A percentile compares a stretch with the other conserved stretches of the same genome.
phyloP scores from a whole-genome alignment of 192 early-diverging fungal species.

The Cetraspora pellucida region DNA sequence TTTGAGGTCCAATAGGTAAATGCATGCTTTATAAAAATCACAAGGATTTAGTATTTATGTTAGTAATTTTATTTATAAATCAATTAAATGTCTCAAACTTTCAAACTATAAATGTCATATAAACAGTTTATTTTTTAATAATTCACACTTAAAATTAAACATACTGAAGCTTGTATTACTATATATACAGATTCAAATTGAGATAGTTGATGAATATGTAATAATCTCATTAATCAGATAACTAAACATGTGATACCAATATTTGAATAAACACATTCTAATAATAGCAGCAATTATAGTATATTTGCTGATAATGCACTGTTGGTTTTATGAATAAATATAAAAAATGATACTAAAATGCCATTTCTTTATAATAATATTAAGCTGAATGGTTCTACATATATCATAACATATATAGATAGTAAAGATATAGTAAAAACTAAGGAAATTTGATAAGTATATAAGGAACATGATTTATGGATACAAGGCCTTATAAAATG shows the following conservation, averaged over 20 bases:
- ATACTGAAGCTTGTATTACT: constrained; percentile 14
- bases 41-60: constrained; percentile 1
- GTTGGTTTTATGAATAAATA: no score
- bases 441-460: constrained; percentile 36
- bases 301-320: no score
- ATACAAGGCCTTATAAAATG: constrained; percentile 16
- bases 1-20: not conserved
- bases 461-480: constrained; percentile 35
- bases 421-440: constrained; percentile 26
- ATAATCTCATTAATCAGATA: no score
- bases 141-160: not conserved
- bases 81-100: not conserved
- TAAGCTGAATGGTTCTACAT: constrained; percentile 4
- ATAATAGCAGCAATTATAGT: no score
- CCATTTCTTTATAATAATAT: constrained; percentile 4
- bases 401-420: no score
- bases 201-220: no score
- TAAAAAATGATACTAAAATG: no score
- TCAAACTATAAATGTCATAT: not conserved
- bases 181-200: constrained; percentile 4
- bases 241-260: no score
- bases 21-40: not conserved
- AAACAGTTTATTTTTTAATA: not conserved
- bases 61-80: not conserved
- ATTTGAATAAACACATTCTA: no score